Percentiles rank a stretch among this genome's conserved stretches.
Evolutionary conservation across 768 basidiomycete species (phyloP).

Genomic region (Lanmaoa rubissima): DNA sequence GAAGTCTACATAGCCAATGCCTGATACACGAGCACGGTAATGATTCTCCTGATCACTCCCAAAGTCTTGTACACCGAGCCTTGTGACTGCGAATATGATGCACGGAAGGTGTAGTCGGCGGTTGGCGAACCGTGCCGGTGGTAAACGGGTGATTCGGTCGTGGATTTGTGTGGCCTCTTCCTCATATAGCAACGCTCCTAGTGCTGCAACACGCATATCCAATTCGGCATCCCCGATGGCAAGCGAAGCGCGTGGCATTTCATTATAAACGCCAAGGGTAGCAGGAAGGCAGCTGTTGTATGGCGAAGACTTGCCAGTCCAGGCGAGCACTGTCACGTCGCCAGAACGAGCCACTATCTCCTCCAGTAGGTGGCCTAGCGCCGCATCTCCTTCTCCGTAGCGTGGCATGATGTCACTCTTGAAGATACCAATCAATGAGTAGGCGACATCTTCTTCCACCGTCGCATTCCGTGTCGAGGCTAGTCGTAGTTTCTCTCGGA

Average conservation of each 20-base stretch:
- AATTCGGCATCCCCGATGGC: not conserved
- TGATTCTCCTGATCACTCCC: not conserved
- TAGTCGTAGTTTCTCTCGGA: too few relatives aligned
- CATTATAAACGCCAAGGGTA: not conserved
- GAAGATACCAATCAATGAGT: too few relatives aligned
- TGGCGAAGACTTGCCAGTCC: too few relatives aligned
- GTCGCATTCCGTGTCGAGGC: too few relatives aligned
- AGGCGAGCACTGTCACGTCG: too few relatives aligned
- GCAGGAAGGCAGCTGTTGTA: too few relatives aligned
- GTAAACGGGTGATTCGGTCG: not conserved
- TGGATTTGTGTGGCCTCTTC: not conserved
- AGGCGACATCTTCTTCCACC: too few relatives aligned
- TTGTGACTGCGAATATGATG: conserved; percentile 5
- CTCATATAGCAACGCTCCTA: not conserved
- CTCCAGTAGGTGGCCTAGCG: too few relatives aligned
- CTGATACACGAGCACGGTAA: conserved; percentile 4
- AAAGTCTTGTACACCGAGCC: not conserved
- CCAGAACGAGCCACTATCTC: too few relatives aligned
- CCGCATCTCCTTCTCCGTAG: too few relatives aligned
- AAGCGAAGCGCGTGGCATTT: too few relatives aligned
- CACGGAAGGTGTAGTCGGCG: conserved; percentile 10
- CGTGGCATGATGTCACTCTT: too few relatives aligned
- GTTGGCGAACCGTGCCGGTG: not conserved
- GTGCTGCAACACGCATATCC: not conserved
- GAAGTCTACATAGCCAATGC: conserved; percentile 6